A percentile compares a stretch with the other conserved stretches of the same genome.
phyloP scores from a whole-genome alignment of 164 flowering plant genomes.

The Euptelea pleiosperma region DNA sequence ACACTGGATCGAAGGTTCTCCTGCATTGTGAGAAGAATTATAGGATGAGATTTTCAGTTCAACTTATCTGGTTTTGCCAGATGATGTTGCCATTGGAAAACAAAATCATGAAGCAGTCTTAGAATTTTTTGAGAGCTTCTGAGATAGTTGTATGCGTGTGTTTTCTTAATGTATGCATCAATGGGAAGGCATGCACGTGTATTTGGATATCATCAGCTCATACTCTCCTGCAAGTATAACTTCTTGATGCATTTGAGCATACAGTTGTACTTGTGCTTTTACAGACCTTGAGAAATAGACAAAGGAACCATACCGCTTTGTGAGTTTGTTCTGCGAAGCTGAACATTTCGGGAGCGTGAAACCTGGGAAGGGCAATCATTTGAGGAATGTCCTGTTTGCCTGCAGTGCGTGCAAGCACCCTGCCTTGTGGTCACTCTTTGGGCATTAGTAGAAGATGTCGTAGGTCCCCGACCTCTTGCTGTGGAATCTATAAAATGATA shows the following conservation, averaged over 20 bases:
- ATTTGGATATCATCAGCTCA: too few relatives aligned
- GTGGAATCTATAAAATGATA: conserved; percentile 8
- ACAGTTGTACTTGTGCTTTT: too few relatives aligned
- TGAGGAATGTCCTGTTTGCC: conserved; percentile 67
- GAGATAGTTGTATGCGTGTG: too few relatives aligned
- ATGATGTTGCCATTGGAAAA: too few relatives aligned
- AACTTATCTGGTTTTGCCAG: neutral
- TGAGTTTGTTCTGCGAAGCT: conserved; percentile 25
- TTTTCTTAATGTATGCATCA: too few relatives aligned
- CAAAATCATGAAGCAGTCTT: neutral
- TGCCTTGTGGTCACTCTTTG: conserved; percentile 46
- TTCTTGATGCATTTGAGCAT: too few relatives aligned
- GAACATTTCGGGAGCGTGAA: conserved; percentile 34
- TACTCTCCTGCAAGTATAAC: too few relatives aligned
- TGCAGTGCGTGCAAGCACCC: conserved; percentile 50
- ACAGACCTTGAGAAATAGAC: too few relatives aligned
- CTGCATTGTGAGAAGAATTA: conserved; percentile 36
- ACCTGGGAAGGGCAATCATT: conserved; percentile 55
- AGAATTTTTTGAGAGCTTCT: neutral
- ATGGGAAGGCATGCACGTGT: too few relatives aligned
- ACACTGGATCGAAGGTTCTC: conserved; percentile 61
- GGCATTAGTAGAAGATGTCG: conserved; percentile 36
- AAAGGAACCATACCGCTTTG: conserved; percentile 48
- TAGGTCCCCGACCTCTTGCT: conserved; percentile 59
- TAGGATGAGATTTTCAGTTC: conserved; percentile 6